Percentiles rank a stretch among this genome's conserved stretches.
These are phyloP conservation scores for Trichosanthes truncata DNA, from an alignment of 306 rosid genomes.

Conservation along the genomic window DNA sequence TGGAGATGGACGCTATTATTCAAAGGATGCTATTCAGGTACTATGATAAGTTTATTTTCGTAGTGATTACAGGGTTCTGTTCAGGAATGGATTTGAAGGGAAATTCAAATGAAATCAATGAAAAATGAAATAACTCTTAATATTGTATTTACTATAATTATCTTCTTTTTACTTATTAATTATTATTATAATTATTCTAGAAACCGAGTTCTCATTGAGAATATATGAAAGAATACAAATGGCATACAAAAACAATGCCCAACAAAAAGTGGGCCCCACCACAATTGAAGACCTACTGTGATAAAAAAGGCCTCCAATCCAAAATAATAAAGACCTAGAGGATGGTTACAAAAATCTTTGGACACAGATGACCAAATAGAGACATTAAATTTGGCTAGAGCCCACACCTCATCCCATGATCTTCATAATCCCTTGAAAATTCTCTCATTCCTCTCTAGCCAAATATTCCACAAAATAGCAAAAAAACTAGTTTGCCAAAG, in stretches of 20 bases:
- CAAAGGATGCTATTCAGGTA: constrained; percentile 95
- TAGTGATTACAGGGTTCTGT: neutral
- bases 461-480: neutral
- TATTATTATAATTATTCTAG: neutral
- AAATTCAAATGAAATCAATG: neutral
- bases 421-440: neutral
- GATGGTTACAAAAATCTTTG: neutral
- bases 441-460: neutral
- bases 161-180: neutral
- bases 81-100: neutral
- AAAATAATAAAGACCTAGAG: neutral
- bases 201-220: neutral
- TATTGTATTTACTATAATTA: neutral
- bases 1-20: constrained; percentile 95
- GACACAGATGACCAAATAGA: neutral
- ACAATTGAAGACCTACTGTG: neutral
- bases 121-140: neutral
- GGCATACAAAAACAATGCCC: neutral
- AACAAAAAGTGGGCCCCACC: neutral
- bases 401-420: neutral
- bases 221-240: no score
- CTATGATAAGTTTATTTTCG: neutral
- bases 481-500: neutral
- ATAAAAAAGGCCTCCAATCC: neutral
- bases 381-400: neutral